phyloP scores from a whole-genome alignment of 2,329 filamentous ascomycete genomes.

The Fusarium sp. region DNA sequence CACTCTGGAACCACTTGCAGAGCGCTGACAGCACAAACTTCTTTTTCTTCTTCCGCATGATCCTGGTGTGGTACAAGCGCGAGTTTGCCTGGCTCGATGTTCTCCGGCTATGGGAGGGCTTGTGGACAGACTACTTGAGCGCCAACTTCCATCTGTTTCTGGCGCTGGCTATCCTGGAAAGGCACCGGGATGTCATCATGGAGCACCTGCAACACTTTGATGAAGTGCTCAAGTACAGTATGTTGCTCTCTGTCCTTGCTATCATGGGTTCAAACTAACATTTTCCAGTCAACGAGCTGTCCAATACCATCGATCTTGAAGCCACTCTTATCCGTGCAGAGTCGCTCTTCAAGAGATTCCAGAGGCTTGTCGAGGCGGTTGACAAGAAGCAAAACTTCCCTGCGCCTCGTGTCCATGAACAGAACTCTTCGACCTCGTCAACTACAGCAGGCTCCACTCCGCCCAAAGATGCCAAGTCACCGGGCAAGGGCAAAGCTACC shows the following conservation, averaged over 20 bases:
- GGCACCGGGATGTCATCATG: constrained; percentile 97
- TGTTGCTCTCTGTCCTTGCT: constrained; percentile 50
- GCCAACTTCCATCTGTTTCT: constrained; percentile 96
- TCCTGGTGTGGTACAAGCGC: constrained; percentile 98
- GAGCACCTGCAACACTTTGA: constrained; percentile 94
- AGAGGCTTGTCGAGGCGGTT: constrained; percentile 89
- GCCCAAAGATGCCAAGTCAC: constrained; percentile 31
- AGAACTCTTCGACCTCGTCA: constrained; percentile 36
- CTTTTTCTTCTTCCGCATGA: constrained; percentile 99
- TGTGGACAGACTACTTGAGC: constrained; percentile 94
- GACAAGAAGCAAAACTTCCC: constrained; percentile 94
- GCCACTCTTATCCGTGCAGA: constrained; percentile 91
- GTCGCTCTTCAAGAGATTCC: constrained; percentile 88
- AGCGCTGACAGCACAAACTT: constrained; percentile 97
- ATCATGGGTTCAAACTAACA: constrained; percentile 32
- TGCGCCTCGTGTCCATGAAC: constrained; percentile 55
- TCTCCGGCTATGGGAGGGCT: constrained; percentile 88
- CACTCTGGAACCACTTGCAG: constrained; percentile 91
- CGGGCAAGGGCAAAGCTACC: constrained; percentile 57
- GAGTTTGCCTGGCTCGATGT: constrained; percentile 94
- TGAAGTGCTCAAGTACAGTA: constrained; percentile 96
- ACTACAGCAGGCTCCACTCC: constrained; percentile 23
- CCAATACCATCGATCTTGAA: constrained; percentile 91
- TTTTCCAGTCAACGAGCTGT: constrained; percentile 88
- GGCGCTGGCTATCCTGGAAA: constrained; percentile 93